Percentiles rank a stretch among this genome's conserved stretches.
phyloP scores from a whole-genome alignment of 495 filamentous ascomycete genomes.

The Penicillium alfredii region DNA sequence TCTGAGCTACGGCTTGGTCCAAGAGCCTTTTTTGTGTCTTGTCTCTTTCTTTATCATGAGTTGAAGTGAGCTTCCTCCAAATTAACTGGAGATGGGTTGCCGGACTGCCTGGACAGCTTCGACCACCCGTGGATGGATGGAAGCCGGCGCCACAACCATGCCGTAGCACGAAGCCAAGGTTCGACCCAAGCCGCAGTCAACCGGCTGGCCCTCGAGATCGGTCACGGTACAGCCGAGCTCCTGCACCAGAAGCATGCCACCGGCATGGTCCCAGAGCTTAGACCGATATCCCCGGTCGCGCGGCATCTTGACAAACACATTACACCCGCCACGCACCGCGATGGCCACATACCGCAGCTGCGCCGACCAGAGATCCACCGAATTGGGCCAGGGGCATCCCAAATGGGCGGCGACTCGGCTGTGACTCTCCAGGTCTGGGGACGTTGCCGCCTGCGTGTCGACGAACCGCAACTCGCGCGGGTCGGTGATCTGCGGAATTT shows the following conservation, averaged over 20 bases:
- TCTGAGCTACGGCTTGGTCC: too few species aligned
- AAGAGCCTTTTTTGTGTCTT: too few species aligned
- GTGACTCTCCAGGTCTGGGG: conserved; percentile 39
- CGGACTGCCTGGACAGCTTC: conserved; percentile 29
- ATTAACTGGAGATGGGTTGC: too few species aligned
- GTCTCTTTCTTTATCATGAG: too few species aligned
- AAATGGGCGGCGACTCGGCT: conserved; percentile 44
- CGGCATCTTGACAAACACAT: conserved; percentile 59
- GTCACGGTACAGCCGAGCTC: conserved; percentile 60
- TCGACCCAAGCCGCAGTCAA: conserved; percentile 38
- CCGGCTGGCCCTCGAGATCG: conserved; percentile 48
- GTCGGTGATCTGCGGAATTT: conserved; percentile 23
- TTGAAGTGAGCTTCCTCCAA: too few species aligned
- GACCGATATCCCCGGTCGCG: conserved; percentile 43
- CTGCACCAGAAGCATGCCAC: conserved; percentile 60
- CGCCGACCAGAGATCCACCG: conserved; percentile 55
- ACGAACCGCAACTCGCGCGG: conserved; percentile 41
- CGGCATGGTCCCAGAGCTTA: conserved; percentile 71
- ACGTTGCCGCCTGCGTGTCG: conserved; percentile 36
- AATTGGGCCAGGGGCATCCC: conserved; percentile 41
- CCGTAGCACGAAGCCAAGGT: conserved; percentile 36
- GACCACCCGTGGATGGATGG: conserved; percentile 32
- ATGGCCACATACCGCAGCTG: conserved; percentile 60
- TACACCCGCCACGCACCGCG: conserved; percentile 50
- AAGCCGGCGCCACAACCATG: conserved; percentile 40